A percentile compares a stretch with the other conserved stretches of the same genome.
phyloP scores from a whole-genome alignment of 2,329 filamentous ascomycete species.

The Monosporascus sp. region DNA sequence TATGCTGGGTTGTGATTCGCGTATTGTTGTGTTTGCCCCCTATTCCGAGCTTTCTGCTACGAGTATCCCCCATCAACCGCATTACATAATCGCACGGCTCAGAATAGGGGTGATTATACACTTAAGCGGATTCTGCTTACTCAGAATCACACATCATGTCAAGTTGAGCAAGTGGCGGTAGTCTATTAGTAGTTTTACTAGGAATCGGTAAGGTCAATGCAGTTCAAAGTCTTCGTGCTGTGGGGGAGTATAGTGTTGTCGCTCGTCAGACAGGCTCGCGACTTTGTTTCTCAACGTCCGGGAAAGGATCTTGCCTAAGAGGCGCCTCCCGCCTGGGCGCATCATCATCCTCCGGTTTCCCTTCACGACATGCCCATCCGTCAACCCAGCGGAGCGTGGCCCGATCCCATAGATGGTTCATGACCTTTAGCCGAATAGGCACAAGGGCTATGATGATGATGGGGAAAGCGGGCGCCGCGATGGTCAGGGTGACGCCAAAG shows the following conservation, averaged over 20 bases:
- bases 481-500: constrained; percentile 59
- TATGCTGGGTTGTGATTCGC: background rate
- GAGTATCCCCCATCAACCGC: no score
- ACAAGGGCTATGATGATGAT: constrained; percentile 60
- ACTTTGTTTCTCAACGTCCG: background rate
- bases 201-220: background rate
- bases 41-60: background rate
- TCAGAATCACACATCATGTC: background rate
- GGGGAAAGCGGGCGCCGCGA: constrained; percentile 59
- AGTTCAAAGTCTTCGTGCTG: background rate
- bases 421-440: constrained; percentile 53
- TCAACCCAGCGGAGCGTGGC: constrained; percentile 48
- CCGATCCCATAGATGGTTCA: constrained; percentile 55
- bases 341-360: constrained; percentile 46
- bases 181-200: background rate
- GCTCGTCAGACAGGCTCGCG: background rate
- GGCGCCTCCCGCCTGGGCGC: background rate
- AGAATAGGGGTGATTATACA: background rate
- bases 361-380: constrained; percentile 45
- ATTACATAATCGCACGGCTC: background rate
- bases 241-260: background rate
- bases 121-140: background rate
- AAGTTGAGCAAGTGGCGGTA: background rate
- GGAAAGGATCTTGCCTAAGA: background rate
- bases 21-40: background rate